Evolutionary conservation across 176 grass and related monocot genomes (phyloP).

Genomic region (Urochloa ruziziensis): DNA sequence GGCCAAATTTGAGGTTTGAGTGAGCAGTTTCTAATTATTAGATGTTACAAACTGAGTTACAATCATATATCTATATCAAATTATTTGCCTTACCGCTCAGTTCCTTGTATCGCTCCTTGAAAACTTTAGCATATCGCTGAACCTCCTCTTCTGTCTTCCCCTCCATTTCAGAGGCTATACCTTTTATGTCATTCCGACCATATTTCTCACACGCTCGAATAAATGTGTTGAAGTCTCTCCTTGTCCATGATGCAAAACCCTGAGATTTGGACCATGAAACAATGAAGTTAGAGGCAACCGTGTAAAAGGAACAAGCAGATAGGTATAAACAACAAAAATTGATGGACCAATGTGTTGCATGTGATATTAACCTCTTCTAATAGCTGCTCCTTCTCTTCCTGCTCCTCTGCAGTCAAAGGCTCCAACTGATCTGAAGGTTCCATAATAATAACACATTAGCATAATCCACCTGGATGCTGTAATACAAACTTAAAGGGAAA

Average conservation of each 20-base stretch:
- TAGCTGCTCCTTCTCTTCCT: conserved; percentile 86
- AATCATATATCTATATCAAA: not conserved
- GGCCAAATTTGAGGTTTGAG: not conserved
- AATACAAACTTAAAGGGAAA: conserved; percentile 20
- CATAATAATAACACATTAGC: conserved; percentile 34
- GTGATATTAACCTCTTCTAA: conserved; percentile 64
- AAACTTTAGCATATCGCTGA: conserved; percentile 80
- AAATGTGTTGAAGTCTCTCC: conserved; percentile 95
- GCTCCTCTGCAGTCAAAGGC: conserved; percentile 79
- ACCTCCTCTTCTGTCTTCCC: conserved; percentile 98
- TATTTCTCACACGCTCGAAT: conserved; percentile 96
- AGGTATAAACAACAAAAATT: not conserved
- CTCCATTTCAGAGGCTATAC: conserved; percentile 90
- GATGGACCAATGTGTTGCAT: not conserved
- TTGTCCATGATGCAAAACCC: conserved; percentile 93
- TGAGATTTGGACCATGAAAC: conserved; percentile 26
- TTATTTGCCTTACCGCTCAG: conserved; percentile 62
- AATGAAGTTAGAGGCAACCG: not conserved
- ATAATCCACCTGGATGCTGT: conserved; percentile 20
- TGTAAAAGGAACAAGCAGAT: not conserved
- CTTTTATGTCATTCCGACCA: conserved; percentile 92
- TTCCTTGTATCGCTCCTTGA: conserved; percentile 92
- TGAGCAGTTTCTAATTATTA: not conserved
- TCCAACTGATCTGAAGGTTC: conserved; percentile 64
- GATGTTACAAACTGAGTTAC: not conserved